Evolutionary conservation across 139 green algal species (phyloP), one percentile per base, ranked within the genome.

Genomic region (Micromonas pusilla): DNA sequence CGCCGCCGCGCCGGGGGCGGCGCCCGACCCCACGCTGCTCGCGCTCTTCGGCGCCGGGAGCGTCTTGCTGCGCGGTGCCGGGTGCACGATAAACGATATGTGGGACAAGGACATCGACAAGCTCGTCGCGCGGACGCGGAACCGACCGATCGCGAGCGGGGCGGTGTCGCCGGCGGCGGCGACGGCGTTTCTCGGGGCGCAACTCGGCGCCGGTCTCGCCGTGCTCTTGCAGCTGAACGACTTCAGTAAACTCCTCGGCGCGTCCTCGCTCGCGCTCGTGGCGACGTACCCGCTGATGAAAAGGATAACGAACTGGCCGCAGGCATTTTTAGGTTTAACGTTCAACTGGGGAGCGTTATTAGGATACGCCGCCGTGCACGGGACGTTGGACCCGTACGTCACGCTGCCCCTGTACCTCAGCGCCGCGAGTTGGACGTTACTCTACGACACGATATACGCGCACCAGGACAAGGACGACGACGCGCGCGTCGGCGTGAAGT

Each of bases 381-480:
- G 94, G 39, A 62, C 32, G 26, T 87, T 86, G 70, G 84, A 97
- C 73, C 92, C 84, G 87, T 20, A 57, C 0, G 86, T 92, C 3
- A 87, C 95, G 31, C 66, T 94, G 68, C 94, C 95, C 2, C 81
- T 99, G 52, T 88, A 98, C 82, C 77, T 72, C 3, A 82, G 81
- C 0, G 89, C 90, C 3, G 81, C 97, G 0, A 85, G 67, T 62
- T 99, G 95, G 95, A 98, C 93, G 6, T 83, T 98, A 1, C 87
- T 97, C 5, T 99, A 99, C 72, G 95, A 99, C 86, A 98, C 95
- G 5, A 96, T 99, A 39, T 99, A 99, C 74, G 95, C 95, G 0
- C 91, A 98, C 74, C 94, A 98, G 85, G 91, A 99, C 83, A 97
- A 93, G 80, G 31, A 68, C 20, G 95, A 98, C 72, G 95, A 98